Evolutionary conservation across 148 eudicot species (phyloP), one percentile per base, ranked within the genome.

Genomic region (Persicaria tinctoria): DNA sequence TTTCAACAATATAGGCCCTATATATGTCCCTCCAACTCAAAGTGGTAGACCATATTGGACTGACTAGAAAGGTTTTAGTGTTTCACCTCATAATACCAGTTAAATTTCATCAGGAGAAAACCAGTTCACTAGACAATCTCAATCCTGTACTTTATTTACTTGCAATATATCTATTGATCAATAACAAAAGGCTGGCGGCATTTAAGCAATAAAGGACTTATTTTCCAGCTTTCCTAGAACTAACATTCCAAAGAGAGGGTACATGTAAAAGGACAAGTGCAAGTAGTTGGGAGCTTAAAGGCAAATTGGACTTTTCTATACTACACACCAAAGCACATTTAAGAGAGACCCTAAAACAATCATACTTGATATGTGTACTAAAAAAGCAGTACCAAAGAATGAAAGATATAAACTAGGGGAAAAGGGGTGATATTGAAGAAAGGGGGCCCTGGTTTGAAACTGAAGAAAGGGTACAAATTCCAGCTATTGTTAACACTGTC

Each of bases 401-500:
- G 74, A 18, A 76, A 66, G 47, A 73, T 54, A 73, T 54, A 51
- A 66, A 71, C 47, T 46, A 45, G 77, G 32, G 23, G 54, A 71
- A 45, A 55, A 46, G 59, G 46, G 76, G 47, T 66, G 51, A 62
- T n/a, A 46, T 32, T 13, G 23, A 12, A 73, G 48, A 53, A 77
- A 41, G 76, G 66, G 66, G 63, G 10, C 8, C 27, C 66, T 60
- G 38, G 66, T 38, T 60, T 60, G 1, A 60, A 18, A 60, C 8
- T 60, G 11, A 60, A 8, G 38, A 60, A 60, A 32, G 41, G 41
- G 41, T 32, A 60, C 66, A 60, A 60, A 60, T 20, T 23, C 66
- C 81, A 83, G 79, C 84, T 74, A 79, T 83, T 72, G 75, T 77
- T 56, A 72, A 41, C 7, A 64, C 76, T 85, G 88, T 85, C 86